A percentile compares a stretch with the other conserved stretches of the same genome.
Evolutionary conservation across 208 protist genomes (phyloP).

Genomic region (Tetramitus jugosus): DNA sequence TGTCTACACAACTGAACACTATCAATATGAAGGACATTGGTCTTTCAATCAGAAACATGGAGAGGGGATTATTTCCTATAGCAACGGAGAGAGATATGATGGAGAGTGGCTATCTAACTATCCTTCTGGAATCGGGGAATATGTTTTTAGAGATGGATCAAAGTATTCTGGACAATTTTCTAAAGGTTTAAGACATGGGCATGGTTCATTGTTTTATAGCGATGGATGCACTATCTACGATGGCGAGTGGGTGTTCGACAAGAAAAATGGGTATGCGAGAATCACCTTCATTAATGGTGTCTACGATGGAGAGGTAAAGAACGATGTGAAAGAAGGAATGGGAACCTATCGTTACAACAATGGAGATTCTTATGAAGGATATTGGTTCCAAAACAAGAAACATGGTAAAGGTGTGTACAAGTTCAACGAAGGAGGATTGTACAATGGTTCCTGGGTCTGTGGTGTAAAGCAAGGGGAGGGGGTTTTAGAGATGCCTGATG

Average conservation of each 20-base stretch:
- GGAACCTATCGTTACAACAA: slow-evolving; percentile 54
- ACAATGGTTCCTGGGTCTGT: not conserved
- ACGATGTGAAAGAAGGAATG: slow-evolving; percentile 56
- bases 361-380: slow-evolving; percentile 65
- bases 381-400: slow-evolving; percentile 65
- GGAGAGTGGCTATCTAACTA: slow-evolving; percentile 62
- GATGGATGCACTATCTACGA: slow-evolving; percentile 3
- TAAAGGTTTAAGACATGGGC: slow-evolving; percentile 38
- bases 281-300: slow-evolving; percentile 20
- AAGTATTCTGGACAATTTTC: slow-evolving; percentile 41
- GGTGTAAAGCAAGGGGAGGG: not conserved
- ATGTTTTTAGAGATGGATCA: slow-evolving; percentile 45
- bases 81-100: slow-evolving; percentile 55
- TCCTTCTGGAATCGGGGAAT: slow-evolving; percentile 56
- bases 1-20: not conserved
- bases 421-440: not conserved
- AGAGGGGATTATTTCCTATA: slow-evolving; percentile 47
- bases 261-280: not conserved
- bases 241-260: not conserved
- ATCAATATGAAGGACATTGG: slow-evolving; percentile 69
- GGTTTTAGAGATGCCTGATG: not conserved
- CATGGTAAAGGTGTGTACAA: slow-evolving; percentile 66
- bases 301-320: slow-evolving; percentile 57
- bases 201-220: slow-evolving; percentile 63
- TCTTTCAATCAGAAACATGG: slow-evolving; percentile 58